A percentile compares a stretch with the other conserved stretches of the same genome.
Evolutionary conservation across 306 rosid species (phyloP).

Genomic region (Macrotyloma uniflorum): DNA sequence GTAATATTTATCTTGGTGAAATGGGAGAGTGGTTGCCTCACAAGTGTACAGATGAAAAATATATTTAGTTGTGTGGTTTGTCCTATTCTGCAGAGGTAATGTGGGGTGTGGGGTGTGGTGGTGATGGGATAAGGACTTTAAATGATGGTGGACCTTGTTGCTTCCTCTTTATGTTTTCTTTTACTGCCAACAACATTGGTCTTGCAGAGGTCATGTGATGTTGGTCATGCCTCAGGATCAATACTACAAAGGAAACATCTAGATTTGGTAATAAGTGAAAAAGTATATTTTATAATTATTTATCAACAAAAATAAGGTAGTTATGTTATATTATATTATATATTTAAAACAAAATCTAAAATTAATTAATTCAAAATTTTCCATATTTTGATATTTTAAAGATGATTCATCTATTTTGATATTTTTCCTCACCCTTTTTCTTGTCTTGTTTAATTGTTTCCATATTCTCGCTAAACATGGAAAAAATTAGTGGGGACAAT

Average conservation of each 20-base stretch:
- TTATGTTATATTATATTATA: no score
- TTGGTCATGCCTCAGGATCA: background rate
- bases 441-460: no score
- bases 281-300: no score
- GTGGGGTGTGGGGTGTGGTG: constrained; percentile 23
- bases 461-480: no score
- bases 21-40: background rate
- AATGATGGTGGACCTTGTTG: constrained; percentile 21
- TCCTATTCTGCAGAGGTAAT: constrained; percentile 43
- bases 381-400: no score
- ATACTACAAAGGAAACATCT: background rate
- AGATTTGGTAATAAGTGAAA: background rate
- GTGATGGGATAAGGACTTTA: background rate
- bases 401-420: no score
- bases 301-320: no score
- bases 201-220: background rate
- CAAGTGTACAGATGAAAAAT: constrained; percentile 21
- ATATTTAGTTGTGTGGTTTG: constrained; percentile 13
- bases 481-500: no score
- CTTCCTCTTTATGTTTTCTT: background rate
- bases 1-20: background rate
- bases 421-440: no score
- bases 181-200: background rate
- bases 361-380: no score
- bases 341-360: no score